These are phyloP conservation scores for Clarireedia paspali DNA, from an alignment of 2,329 filamentous ascomycete genomes.

Conservation along the genomic window DNA sequence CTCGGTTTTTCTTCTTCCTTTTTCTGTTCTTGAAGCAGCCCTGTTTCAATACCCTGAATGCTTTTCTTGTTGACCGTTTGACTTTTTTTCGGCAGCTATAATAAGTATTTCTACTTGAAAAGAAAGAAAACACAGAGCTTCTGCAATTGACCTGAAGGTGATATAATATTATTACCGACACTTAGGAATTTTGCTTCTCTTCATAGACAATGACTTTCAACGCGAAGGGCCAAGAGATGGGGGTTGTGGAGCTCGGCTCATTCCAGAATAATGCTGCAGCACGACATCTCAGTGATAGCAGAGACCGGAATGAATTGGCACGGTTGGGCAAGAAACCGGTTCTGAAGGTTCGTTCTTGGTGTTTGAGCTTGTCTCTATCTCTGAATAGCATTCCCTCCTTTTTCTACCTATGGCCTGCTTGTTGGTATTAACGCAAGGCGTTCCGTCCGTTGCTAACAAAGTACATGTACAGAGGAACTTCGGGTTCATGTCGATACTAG, in stretches of 20 bases:
- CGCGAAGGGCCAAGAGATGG: background rate
- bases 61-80: no score
- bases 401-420: background rate
- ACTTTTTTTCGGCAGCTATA: background rate
- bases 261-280: background rate
- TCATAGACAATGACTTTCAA: background rate
- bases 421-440: background rate
- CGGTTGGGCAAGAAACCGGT: conserved; percentile 4
- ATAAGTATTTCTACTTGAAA: background rate
- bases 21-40: no score
- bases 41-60: no score
- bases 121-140: no score
- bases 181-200: background rate
- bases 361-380: background rate
- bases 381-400: background rate
- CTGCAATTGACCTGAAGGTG: no score
- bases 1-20: no score
- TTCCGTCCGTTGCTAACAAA: background rate
- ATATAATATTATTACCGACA: no score
- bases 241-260: background rate
- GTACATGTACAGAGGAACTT: conserved; percentile 29
- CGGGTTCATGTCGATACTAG: conserved; percentile 33
- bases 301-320: background rate
- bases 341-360: conserved; percentile 1
- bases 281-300: background rate